These are phyloP conservation scores for Aspergillus tamarii DNA, from an alignment of 2,329 filamentous ascomycete species.

Conservation along the genomic window DNA sequence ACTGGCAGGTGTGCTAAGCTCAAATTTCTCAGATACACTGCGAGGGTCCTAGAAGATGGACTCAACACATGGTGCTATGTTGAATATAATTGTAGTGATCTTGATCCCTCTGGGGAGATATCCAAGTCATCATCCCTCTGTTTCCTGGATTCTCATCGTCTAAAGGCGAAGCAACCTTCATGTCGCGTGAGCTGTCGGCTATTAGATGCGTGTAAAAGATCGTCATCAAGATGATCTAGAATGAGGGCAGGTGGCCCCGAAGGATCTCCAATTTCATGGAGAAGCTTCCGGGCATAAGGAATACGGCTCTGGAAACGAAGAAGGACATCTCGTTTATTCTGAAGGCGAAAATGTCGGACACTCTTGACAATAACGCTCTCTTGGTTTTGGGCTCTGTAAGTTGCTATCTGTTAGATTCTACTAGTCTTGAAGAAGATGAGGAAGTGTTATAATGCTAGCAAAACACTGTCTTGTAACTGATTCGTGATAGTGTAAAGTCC, in stretches of 20 bases:
- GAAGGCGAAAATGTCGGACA: conserved; percentile 24
- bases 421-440: too few relatives aligned
- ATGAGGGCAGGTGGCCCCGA: conserved; percentile 23
- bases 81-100: too few relatives aligned
- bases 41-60: too few relatives aligned
- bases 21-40: too few relatives aligned
- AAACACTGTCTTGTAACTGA: conserved; percentile 22
- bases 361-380: conserved; percentile 24
- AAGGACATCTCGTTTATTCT: conserved; percentile 31
- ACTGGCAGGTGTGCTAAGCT: too few relatives aligned
- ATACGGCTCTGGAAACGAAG: conserved; percentile 27
- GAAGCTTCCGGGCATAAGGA: conserved; percentile 21
- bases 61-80: too few relatives aligned
- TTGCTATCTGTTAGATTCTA: not conserved
- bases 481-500: conserved; percentile 18
- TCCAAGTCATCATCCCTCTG: too few relatives aligned
- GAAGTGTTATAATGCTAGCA: conserved; percentile 20
- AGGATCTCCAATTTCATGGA: conserved; percentile 28
- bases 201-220: conserved; percentile 24
- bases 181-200: conserved; percentile 17
- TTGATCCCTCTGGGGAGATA: too few relatives aligned
- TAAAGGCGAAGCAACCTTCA: conserved; percentile 10
- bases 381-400: conserved; percentile 15
- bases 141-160: too few relatives aligned
- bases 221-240: conserved; percentile 28